phyloP scores from a whole-genome alignment of 257 asterid species.

The Prunella vulgaris region DNA sequence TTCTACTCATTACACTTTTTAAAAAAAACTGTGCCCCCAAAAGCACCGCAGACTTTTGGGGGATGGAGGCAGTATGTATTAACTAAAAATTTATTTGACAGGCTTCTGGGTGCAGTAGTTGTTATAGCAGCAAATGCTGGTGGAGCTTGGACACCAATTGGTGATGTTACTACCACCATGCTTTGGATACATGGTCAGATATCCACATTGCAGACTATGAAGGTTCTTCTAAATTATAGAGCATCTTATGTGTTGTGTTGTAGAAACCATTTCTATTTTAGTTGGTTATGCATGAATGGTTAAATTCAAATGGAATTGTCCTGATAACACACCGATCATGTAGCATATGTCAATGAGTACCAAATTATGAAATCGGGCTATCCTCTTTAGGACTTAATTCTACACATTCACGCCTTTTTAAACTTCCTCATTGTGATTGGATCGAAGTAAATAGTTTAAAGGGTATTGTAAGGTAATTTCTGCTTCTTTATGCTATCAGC shows the following conservation, averaged over 20 bases:
- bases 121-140: slow-evolving; percentile 99
- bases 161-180: slow-evolving; percentile 98
- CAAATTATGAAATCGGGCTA: background rate
- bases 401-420: background rate
- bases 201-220: slow-evolving; percentile 87
- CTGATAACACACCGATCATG: background rate
- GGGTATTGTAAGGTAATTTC: background rate
- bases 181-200: slow-evolving; percentile 99
- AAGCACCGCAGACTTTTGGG: no score
- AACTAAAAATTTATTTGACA: slow-evolving; percentile 32
- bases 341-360: background rate
- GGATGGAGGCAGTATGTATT: no score
- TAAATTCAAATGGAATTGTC: background rate
- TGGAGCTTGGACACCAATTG: slow-evolving; percentile 99
- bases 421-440: background rate
- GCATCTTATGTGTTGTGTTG: slow-evolving; percentile 7
- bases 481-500: background rate
- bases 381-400: background rate
- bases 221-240: slow-evolving; percentile 41
- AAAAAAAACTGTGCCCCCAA: no score
- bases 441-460: no score
- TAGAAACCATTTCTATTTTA: background rate
- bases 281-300: background rate
- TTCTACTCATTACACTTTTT: no score
- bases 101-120: slow-evolving; percentile 93